Percentiles rank a stretch among this genome's conserved stretches.
Conservation (phyloP, 306 rosid species). For the Trichosanthes cucumerina region DNA sequence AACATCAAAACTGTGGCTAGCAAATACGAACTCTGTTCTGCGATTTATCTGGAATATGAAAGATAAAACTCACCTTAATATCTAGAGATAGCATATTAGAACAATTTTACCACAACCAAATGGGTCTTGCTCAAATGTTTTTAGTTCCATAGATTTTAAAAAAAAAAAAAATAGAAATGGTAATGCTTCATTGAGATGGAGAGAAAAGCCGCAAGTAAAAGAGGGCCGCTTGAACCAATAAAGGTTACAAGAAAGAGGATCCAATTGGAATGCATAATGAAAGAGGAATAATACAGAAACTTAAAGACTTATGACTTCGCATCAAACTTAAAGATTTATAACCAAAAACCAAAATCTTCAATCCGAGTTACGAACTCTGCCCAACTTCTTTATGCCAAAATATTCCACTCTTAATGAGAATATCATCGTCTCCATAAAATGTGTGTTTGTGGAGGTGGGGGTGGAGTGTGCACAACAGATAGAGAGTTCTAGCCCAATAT, state of each 20-base stretch:
- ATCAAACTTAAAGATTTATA: not conserved
- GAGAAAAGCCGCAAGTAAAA: not conserved
- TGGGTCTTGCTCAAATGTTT: not conserved
- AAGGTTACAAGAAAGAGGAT: not conserved
- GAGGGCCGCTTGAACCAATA: not conserved
- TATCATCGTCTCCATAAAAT: not conserved
- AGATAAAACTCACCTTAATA: not conserved
- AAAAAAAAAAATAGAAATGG: not conserved
- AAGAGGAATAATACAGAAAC: not conserved
- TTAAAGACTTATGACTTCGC: not conserved
- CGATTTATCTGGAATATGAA: conserved; percentile 65
- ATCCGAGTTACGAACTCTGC: not conserved
- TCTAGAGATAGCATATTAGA: not conserved
- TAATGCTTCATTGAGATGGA: not conserved
- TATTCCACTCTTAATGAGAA: not conserved
- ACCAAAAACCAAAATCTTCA: not conserved
- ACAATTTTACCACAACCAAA: not conserved
- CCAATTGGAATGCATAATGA: not conserved
- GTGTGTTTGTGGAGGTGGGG: not conserved
- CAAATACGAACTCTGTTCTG: conserved; percentile 87
- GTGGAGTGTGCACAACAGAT: not conserved
- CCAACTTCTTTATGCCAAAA: not conserved
- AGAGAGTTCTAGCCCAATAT: not conserved
- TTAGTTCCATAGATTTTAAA: not conserved
- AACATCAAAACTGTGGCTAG: conserved; percentile 98